phyloP scores from a whole-genome alignment of 495 filamentous ascomycete species.

The Ascodesmis nigricans region DNA sequence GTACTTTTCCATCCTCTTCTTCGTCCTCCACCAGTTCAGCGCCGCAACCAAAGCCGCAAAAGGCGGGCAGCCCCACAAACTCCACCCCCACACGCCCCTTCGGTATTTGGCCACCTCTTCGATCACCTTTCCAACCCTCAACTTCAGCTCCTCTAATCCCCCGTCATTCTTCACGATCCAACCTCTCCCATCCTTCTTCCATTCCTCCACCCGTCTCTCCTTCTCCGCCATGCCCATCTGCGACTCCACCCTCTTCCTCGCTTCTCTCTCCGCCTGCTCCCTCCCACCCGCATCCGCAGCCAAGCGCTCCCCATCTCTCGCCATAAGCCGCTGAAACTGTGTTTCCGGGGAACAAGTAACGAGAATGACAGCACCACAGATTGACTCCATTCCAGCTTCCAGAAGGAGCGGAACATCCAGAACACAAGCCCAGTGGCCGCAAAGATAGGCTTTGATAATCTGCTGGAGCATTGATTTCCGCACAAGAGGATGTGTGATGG shows the following conservation, averaged over 20 bases:
- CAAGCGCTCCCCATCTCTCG: constrained; percentile 33
- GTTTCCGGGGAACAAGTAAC: constrained; percentile 59
- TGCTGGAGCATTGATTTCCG: constrained; percentile 42
- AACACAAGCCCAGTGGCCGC: constrained; percentile 67
- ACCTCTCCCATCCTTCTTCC: neutral
- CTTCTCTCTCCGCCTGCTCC: constrained; percentile 49
- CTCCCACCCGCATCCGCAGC: no score
- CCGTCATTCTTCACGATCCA: constrained; percentile 41
- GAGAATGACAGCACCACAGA: constrained; percentile 65
- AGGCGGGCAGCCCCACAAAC: constrained; percentile 49
- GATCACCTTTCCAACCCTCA: constrained; percentile 36
- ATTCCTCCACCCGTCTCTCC: no score
- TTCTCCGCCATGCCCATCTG: constrained; percentile 72
- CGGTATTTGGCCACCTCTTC: constrained; percentile 39
- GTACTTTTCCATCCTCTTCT: no score
- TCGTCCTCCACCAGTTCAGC: no score
- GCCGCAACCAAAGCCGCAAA: constrained; percentile 40
- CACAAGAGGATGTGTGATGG: constrained; percentile 82
- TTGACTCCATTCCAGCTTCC: constrained; percentile 54
- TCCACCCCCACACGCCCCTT: constrained; percentile 61
- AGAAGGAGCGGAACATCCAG: constrained; percentile 83
- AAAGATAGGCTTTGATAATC: constrained; percentile 41
- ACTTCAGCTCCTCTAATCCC: constrained; percentile 39
- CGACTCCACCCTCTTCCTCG: constrained; percentile 54
- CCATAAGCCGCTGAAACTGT: constrained; percentile 56